Evolutionary conservation across 805 yeast species (phyloP), one percentile per base, ranked within the genome.

Genomic region (Wickerhamomyces subpelliculosus): DNA sequence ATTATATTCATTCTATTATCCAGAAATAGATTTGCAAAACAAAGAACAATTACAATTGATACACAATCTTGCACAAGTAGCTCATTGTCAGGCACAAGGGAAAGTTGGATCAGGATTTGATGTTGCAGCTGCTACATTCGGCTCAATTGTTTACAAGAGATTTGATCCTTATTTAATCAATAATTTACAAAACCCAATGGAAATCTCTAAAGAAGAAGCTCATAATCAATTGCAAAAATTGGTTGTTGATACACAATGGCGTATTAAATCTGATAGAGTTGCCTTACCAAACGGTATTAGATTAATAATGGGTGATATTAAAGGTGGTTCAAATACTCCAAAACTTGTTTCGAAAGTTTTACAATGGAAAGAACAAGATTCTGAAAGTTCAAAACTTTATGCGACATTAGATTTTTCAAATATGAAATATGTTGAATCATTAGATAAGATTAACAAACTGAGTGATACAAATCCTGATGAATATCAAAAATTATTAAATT

Each of bases 71-170:
- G 76, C 96, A 1, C 98, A 93, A 57, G 67, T 85, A 8, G 82
- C 95, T 0, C 98, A 93, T 58, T 89, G 96, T 57, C 72, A 76
- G 40, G 97, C 98, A 3, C 98, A 93, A 58, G 85, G 86, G 24
- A 93, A 93, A 59, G 80, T 93, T 20, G 98, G 98, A 0, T 87
- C 96, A 4, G 98, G 98, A 0, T 93, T 93, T 60, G 98, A 93
- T 56, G 95, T 93, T 30, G 97, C 96, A 0, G 81, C 97, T 20
- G 98, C 98, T 0, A 81, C 85, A 0, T 90, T 72, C 59, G 98
- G 98, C 2, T 84, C 96, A 0, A 82, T 89, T 33, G 70, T 79
- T 6, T 93, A 93, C 59, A 70, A 75, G 32, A 67, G 98, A 43
- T 93, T 93, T 52, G 63, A 68, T 3, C 85, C 95, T 0, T 57